Conservation (phyloP, 345 rosid species). For the Heritiera littoralis region DNA sequence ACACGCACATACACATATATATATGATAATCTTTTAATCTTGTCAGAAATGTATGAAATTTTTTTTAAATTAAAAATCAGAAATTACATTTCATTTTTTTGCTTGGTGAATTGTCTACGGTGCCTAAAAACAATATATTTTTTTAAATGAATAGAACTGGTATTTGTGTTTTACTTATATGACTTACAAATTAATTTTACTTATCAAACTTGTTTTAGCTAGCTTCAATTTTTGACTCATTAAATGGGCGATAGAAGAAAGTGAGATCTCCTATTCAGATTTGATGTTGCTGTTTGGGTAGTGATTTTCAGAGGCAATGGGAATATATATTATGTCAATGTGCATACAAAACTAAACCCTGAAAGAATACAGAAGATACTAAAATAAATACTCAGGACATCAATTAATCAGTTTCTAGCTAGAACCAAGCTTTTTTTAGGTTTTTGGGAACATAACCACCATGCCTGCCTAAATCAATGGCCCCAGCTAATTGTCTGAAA, state of each 20-base stretch:
- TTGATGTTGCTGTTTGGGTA: conserved; percentile 18
- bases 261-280: conserved; percentile 32
- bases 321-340: not conserved
- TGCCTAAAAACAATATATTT: not conserved
- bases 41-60: not conserved
- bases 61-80: not conserved
- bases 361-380: conserved; percentile 2
- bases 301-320: conserved; percentile 23
- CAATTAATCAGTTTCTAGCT: not conserved
- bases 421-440: conserved; percentile 7
- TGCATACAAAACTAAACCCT: conserved; percentile 5
- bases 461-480: not conserved
- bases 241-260: conserved; percentile 17
- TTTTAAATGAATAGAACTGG: not conserved
- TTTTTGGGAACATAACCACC: conserved; percentile 23
- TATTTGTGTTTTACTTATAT: not conserved
- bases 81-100: not conserved
- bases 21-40: not conserved
- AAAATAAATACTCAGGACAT: not conserved
- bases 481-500: not conserved
- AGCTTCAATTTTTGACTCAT: conserved; percentile 22
- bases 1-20: too few relatives aligned
- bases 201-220: conserved; percentile 7
- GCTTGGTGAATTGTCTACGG: not conserved
- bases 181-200: not conserved